These are phyloP conservation scores for Gonapodya prolifera DNA, from an alignment of 192 early-diverging fungal species.

Conservation along the genomic window DNA sequence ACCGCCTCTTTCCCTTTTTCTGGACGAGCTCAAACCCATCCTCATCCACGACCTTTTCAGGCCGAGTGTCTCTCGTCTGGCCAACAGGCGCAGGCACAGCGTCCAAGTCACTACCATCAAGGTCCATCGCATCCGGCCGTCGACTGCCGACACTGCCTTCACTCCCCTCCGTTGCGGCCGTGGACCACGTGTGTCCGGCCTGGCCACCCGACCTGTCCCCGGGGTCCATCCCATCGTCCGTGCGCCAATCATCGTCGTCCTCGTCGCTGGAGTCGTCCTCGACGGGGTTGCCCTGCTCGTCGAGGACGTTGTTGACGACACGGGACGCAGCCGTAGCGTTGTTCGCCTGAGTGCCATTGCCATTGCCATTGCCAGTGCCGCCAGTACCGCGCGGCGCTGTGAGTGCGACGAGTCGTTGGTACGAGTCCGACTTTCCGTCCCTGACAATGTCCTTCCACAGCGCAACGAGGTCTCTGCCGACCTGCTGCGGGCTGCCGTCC, in stretches of 20 bases:
- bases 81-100: neutral
- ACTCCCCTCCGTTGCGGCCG: neutral
- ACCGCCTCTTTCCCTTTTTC: neutral
- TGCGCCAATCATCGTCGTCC: neutral
- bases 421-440: neutral
- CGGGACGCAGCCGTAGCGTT: neutral
- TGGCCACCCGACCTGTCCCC: neutral
- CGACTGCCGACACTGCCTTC: neutral
- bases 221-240: neutral
- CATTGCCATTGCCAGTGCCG: too few species aligned
- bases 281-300: neutral
- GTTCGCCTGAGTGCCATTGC: too few species aligned
- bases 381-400: neutral
- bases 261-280: neutral
- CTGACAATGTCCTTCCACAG: neutral
- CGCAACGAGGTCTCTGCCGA: neutral
- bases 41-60: neutral
- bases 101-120: too few species aligned
- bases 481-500: neutral
- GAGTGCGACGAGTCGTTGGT: neutral
- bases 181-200: neutral
- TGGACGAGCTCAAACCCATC: neutral
- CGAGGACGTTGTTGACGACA: neutral
- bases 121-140: neutral
- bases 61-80: neutral